Conservation (phyloP, 2,329 filamentous ascomycete species). For the Monilinia laxa region DNA sequence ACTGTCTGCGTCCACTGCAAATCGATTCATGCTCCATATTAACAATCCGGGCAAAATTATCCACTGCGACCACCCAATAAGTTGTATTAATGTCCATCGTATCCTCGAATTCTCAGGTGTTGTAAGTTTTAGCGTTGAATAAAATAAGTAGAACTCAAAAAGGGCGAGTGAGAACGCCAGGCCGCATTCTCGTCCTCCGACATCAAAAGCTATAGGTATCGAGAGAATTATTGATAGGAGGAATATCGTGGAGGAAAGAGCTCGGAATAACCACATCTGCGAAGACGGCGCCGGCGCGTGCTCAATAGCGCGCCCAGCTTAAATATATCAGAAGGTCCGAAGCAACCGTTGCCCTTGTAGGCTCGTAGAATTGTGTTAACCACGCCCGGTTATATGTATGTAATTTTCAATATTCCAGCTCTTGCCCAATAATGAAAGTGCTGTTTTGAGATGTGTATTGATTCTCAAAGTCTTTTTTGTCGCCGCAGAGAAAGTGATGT, state of each 20-base stretch:
- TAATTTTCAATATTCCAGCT: not conserved
- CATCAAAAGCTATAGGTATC: conserved; percentile 96
- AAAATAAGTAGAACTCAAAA: conserved; percentile 86
- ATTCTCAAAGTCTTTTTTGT: not conserved
- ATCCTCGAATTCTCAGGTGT: conserved; percentile 78
- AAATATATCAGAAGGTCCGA: conserved; percentile 20
- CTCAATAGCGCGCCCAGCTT: conserved; percentile 45
- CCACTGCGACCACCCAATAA: conserved; percentile 79
- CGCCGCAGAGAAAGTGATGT: not conserved
- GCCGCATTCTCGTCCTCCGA: conserved; percentile 90
- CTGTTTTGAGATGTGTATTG: not conserved
- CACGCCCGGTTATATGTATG: not conserved
- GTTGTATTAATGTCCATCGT: conserved; percentile 66
- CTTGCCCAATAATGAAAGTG: conserved; percentile 3
- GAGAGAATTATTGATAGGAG: conserved; percentile 91
- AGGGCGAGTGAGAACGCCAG: conserved; percentile 90
- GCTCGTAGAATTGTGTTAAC: conserved; percentile 1
- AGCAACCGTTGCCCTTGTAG: conserved; percentile 5
- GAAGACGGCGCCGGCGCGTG: conserved; percentile 50
- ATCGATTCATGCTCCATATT: conserved; percentile 94
- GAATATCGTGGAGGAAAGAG: conserved; percentile 79
- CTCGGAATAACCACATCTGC: conserved; percentile 81
- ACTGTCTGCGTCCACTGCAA: conserved; percentile 81
- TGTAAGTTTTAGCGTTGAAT: conserved; percentile 75
- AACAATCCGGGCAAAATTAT: conserved; percentile 80